Conservation (phyloP, 106 monocot genomes). For the Agapanthus africanus region DNA sequence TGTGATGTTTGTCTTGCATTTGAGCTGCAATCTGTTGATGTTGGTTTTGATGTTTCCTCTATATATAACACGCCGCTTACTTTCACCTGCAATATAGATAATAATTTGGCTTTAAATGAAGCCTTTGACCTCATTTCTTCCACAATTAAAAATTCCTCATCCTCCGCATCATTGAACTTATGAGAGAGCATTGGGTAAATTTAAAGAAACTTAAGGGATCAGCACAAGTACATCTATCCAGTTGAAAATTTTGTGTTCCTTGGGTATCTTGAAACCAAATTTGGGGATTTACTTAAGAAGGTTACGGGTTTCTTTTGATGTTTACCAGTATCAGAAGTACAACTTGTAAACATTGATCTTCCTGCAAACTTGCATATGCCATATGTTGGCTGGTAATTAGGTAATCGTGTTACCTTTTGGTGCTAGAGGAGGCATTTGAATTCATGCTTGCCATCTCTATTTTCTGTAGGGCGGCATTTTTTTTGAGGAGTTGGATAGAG, state of each 20-base stretch:
- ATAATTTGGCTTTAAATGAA: too few relatives aligned
- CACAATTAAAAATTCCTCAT: too few relatives aligned
- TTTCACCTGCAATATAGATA: too few relatives aligned
- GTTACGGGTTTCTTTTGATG: neutral
- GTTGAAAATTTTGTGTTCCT: neutral
- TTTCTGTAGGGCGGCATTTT: slow-evolving; percentile 75
- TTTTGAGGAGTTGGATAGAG: slow-evolving; percentile 92
- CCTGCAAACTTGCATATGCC: neutral
- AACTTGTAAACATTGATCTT: neutral
- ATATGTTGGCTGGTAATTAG: too few relatives aligned
- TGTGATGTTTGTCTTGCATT: too few relatives aligned
- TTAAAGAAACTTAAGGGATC: neutral
- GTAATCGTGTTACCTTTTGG: neutral
- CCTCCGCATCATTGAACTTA: neutral
- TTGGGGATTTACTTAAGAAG: too few relatives aligned
- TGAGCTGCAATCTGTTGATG: too few relatives aligned
- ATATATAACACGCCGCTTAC: too few relatives aligned
- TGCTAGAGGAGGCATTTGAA: neutral
- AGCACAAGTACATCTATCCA: neutral
- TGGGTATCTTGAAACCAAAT: too few relatives aligned
- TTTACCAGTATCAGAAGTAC: neutral
- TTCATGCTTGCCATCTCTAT: neutral
- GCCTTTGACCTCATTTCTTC: too few relatives aligned
- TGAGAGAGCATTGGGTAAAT: neutral
- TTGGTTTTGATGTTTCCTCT: too few relatives aligned